phyloP scores from a whole-genome alignment of 2,329 filamentous ascomycete genomes.

The Seiridium unicorne region DNA sequence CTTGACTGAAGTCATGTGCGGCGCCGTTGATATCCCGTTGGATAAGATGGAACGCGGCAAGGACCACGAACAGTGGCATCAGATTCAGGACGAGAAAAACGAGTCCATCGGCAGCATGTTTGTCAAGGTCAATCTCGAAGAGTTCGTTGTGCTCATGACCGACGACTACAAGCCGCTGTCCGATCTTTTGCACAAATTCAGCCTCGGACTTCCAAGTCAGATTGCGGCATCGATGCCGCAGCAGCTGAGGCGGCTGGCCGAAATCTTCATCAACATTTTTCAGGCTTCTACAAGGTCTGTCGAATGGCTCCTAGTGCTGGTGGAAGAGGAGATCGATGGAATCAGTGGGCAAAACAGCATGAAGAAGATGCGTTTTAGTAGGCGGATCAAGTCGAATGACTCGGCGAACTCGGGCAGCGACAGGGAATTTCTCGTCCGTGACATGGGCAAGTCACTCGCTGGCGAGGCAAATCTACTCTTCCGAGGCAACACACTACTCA shows the following conservation, averaged over 20 bases:
- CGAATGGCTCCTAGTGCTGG: conserved; percentile 89
- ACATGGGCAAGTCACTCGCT: conserved; percentile 76
- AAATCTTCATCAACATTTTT: conserved; percentile 89
- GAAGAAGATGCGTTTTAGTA: conserved; percentile 71
- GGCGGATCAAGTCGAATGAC: conserved; percentile 69
- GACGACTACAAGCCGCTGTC: conserved; percentile 83
- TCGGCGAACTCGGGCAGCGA: conserved; percentile 62
- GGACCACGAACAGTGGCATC: conserved; percentile 86
- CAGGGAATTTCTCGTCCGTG: conserved; percentile 69
- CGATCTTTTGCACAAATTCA: conserved; percentile 81
- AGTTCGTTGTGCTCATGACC: conserved; percentile 83
- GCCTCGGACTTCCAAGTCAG: conserved; percentile 78
- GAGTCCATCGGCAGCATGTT: conserved; percentile 80
- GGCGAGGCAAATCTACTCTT: conserved; percentile 94
- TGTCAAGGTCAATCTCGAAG: conserved; percentile 79
- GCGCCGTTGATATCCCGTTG: conserved; percentile 78
- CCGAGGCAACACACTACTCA: conserved; percentile 89
- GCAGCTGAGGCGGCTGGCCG: conserved; percentile 76
- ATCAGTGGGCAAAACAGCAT: conserved; percentile 77
- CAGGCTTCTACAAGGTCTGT: conserved; percentile 82
- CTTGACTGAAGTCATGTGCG: conserved; percentile 54
- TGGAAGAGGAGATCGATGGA: conserved; percentile 97
- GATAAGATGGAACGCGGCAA: conserved; percentile 75
- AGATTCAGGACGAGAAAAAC: conserved; percentile 72
- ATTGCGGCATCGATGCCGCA: conserved; percentile 77